These are phyloP conservation scores for Pseudocercospora ulei DNA, from an alignment of 2,329 filamentous ascomycete species.

Conservation along the genomic window DNA sequence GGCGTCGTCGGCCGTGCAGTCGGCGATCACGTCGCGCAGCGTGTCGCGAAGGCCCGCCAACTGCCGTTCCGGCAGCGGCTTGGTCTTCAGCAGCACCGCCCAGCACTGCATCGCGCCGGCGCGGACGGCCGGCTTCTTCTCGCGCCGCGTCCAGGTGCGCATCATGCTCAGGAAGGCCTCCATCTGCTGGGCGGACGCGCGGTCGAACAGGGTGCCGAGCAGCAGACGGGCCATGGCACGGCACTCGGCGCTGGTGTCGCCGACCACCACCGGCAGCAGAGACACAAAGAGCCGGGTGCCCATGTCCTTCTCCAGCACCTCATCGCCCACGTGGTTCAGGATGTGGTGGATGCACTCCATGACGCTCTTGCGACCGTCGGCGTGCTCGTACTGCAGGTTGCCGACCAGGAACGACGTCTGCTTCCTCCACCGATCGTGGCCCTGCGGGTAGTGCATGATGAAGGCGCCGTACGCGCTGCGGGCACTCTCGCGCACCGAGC, in stretches of 20 bases:
- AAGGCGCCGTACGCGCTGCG: slow-evolving; percentile 90
- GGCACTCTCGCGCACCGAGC: slow-evolving; percentile 75
- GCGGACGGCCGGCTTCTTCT: slow-evolving; percentile 59
- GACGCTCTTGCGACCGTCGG: slow-evolving; percentile 80
- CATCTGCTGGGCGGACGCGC: slow-evolving; percentile 62
- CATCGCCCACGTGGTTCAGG: slow-evolving; percentile 72
- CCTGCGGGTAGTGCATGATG: slow-evolving; percentile 86
- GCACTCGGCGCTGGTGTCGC: slow-evolving; percentile 81
- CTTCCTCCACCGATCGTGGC: slow-evolving; percentile 76
- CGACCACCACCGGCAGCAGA: slow-evolving; percentile 71
- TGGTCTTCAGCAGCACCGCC: slow-evolving; percentile 67
- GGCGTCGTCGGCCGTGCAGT: slow-evolving; percentile 45
- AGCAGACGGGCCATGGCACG: slow-evolving; percentile 70
- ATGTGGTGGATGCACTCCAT: slow-evolving; percentile 84
- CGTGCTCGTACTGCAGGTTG: slow-evolving; percentile 82
- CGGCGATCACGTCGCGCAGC: slow-evolving; percentile 45
- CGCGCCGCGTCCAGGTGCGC: slow-evolving; percentile 62
- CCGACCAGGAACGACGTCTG: slow-evolving; percentile 81
- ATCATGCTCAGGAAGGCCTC: slow-evolving; percentile 62
- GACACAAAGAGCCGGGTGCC: slow-evolving; percentile 74
- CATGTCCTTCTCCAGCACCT: slow-evolving; percentile 66
- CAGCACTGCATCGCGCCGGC: slow-evolving; percentile 71
- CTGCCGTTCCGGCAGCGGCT: slow-evolving; percentile 56
- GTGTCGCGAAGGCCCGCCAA: slow-evolving; percentile 48
- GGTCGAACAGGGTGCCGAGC: slow-evolving; percentile 69